Conservation (phyloP, 2,329 filamentous ascomycete species). For the Reticulascus tulasneorum region DNA sequence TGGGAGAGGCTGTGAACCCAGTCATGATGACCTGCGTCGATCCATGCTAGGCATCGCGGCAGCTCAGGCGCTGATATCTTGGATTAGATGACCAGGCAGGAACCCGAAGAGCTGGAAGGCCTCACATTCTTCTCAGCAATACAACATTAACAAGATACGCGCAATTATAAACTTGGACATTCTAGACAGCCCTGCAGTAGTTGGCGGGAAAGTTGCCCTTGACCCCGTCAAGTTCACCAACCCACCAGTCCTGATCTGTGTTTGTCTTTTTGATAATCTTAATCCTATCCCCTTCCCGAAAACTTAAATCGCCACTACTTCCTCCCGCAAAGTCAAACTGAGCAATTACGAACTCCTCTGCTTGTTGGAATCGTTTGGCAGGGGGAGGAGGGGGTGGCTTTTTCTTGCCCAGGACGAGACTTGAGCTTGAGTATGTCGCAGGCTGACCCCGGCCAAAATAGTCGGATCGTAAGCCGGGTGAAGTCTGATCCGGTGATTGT, state of each 20-base stretch:
- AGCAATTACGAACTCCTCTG: conserved; percentile 61
- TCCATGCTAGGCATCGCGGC: too few species aligned
- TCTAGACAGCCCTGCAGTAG: conserved; percentile 56
- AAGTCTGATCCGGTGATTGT: conserved; percentile 17
- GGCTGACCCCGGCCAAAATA: conserved; percentile 22
- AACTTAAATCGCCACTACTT: conserved; percentile 65
- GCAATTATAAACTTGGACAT: too few species aligned
- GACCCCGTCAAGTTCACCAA: conserved; percentile 66
- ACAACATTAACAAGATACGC: background rate
- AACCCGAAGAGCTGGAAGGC: background rate
- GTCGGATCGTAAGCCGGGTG: conserved; percentile 20
- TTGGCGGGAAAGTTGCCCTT: conserved; percentile 79
- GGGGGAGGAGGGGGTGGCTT: conserved; percentile 71
- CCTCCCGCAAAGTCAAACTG: conserved; percentile 73
- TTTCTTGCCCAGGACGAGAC: conserved; percentile 52
- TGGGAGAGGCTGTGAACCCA: too few species aligned
- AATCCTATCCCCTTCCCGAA: conserved; percentile 74
- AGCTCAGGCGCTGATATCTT: too few species aligned
- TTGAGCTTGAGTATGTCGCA: conserved; percentile 8
- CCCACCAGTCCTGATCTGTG: conserved; percentile 84
- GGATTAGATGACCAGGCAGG: too few species aligned
- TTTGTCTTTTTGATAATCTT: conserved; percentile 73
- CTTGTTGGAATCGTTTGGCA: conserved; percentile 51
- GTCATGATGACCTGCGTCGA: too few species aligned
- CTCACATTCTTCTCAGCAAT: background rate